Evolutionary conservation across 164 flowering plant species (phyloP).

Genomic region (Berberis thunbergii): DNA sequence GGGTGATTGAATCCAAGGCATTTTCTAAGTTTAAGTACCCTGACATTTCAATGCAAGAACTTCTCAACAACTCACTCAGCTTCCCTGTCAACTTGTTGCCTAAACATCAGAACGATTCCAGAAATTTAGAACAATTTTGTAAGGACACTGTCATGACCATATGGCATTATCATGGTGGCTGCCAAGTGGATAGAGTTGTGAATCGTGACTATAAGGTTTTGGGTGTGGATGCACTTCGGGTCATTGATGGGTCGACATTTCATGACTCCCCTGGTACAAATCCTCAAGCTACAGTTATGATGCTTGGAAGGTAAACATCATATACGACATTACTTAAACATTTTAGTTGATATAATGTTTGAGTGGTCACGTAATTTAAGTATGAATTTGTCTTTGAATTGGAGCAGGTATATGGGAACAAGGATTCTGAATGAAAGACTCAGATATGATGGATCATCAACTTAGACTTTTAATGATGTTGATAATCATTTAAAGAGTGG

Average conservation of each 20-base stretch:
- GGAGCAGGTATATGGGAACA: too few relatives aligned
- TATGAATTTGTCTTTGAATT: too few relatives aligned
- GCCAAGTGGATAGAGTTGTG: conserved; percentile 64
- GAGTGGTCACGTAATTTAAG: too few relatives aligned
- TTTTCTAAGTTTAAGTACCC: conserved; percentile 37
- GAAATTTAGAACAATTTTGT: conserved; percentile 59
- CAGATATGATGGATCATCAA: too few relatives aligned
- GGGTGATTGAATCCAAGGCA: conserved; percentile 40
- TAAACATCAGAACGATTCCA: conserved; percentile 24
- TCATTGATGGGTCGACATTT: conserved; percentile 36
- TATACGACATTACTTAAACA: neutral
- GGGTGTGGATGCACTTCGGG: conserved; percentile 59
- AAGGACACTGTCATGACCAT: conserved; percentile 77
- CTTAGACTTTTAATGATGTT: too few relatives aligned
- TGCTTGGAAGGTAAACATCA: conserved; percentile 76
- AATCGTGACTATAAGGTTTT: conserved; percentile 50
- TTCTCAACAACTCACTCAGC: conserved; percentile 25
- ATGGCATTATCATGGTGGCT: conserved; percentile 95
- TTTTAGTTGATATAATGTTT: neutral
- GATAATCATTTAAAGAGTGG: too few relatives aligned
- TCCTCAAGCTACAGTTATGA: conserved; percentile 92
- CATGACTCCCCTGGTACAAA: conserved; percentile 70
- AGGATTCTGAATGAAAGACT: too few relatives aligned
- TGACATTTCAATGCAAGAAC: conserved; percentile 13
- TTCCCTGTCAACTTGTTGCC: conserved; percentile 49